Base-by-base conservation (phyloP, 805 yeast genomes). In the Monosporozyma servazzii region DNA sequence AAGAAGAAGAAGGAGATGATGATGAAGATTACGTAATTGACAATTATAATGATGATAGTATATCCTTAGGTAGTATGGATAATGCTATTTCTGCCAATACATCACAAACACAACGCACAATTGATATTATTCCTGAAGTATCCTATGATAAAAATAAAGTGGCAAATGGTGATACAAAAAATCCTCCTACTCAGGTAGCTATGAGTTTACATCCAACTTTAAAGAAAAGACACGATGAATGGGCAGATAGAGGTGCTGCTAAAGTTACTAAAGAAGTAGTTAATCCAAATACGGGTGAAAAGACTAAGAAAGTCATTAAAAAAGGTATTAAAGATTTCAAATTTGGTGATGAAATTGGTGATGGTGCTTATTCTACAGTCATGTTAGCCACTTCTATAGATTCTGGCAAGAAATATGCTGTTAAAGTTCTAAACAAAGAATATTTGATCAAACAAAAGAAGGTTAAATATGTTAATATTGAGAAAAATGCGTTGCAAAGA, bases 331-430 rank as follows among this genome's bases (percentile, higher is more conserved):
- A 82, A 57, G 99, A 93, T 64, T 93, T 90, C 67, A 84, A 82
- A 55, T 88, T 93, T 64, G 95, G 96, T 9, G 81, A 87, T 17
- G 81, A 85, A 44, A 78, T 93, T 29, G 99, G 99, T 30, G 96
- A 88, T 64, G 99, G 99, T 1, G 88, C 96, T 6, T 93, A 91
- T 65, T 89, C 97, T 9, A 90, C 96, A 1, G 99, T 91, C 3
- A 78, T 81, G 58, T 78, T 88, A 40, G 99, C 97, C 0, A 77
- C 87, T 1, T 96, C 93, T 54, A 88, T 81, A 59, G 71, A 68
- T 27, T 84, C 86, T 45, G 75, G 77, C 52, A 80, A 84, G 53
- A 84, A 90, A 17, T 86, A 82, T 64, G 95, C 95, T 1, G 83
- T 86, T 10, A 86, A 86, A 63, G 78, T 86, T 3, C 69, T 86